Conservation (phyloP, 495 filamentous ascomycete genomes). For the Talaromyces ruber region DNA sequence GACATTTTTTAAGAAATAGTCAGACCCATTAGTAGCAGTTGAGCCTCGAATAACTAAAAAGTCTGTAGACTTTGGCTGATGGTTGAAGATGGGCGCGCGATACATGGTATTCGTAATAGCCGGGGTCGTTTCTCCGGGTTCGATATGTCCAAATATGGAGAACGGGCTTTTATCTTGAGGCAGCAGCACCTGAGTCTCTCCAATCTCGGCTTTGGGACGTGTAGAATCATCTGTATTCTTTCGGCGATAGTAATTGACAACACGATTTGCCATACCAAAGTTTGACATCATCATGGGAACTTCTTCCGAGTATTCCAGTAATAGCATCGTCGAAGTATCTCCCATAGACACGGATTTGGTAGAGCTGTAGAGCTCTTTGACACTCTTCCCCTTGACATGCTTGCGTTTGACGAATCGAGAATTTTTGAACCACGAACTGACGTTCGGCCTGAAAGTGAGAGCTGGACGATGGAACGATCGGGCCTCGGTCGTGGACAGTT, state of each 20-base stretch:
- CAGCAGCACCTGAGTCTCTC: slow-evolving; percentile 76
- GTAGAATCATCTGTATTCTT: slow-evolving; percentile 71
- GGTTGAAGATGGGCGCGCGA: slow-evolving; percentile 85
- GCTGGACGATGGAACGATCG: slow-evolving; percentile 85
- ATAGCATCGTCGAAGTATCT: slow-evolving; percentile 76
- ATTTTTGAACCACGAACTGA: slow-evolving; percentile 45
- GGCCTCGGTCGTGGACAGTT: slow-evolving; percentile 66
- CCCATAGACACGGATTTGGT: slow-evolving; percentile 72
- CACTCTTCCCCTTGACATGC: slow-evolving; percentile 62
- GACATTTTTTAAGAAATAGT: slow-evolving; percentile 76
- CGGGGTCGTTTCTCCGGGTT: slow-evolving; percentile 79
- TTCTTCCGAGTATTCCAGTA: slow-evolving; percentile 95
- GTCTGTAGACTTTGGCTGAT: slow-evolving; percentile 67
- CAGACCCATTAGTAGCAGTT: slow-evolving; percentile 62
- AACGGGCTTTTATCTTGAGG: slow-evolving; percentile 95
- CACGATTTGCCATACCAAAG: slow-evolving; percentile 90
- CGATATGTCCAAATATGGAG: slow-evolving; percentile 85
- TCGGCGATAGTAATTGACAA: slow-evolving; percentile 93
- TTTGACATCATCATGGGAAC: slow-evolving; percentile 85
- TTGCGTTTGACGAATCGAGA: slow-evolving; percentile 56
- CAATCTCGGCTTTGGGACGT: slow-evolving; percentile 68
- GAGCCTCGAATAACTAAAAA: slow-evolving; percentile 78
- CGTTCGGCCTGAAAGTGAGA: slow-evolving; percentile 53
- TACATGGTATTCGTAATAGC: slow-evolving; percentile 94
- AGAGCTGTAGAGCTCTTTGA: slow-evolving; percentile 63